Conservation (phyloP, 164 flowering plant genomes). For the Vitis riparia region DNA sequence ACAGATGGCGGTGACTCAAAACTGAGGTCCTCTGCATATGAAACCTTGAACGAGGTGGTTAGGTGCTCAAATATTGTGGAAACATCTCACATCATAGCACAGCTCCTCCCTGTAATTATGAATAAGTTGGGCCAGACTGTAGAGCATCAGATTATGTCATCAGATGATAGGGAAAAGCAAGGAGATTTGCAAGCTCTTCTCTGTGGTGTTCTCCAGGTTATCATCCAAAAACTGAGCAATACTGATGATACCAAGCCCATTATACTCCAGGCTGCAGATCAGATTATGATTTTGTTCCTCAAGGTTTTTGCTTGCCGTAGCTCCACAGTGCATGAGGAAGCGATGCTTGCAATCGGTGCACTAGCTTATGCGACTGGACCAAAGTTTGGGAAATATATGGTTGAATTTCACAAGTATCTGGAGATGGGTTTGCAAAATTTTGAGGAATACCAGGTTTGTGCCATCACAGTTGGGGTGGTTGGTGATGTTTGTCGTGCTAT, state of each 20-base stretch:
- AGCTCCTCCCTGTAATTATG: conserved; percentile 71
- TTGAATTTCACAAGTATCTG: conserved; percentile 66
- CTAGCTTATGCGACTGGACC: conserved; percentile 80
- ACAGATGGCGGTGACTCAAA: conserved; percentile 61
- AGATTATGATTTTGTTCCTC: conserved; percentile 70
- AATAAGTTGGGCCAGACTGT: conserved; percentile 59
- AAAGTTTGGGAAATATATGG: conserved; percentile 73
- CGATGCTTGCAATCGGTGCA: conserved; percentile 90
- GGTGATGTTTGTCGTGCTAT: conserved; percentile 84
- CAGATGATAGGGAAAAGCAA: conserved; percentile 80
- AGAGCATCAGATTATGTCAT: conserved; percentile 57
- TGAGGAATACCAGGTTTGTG: conserved; percentile 87
- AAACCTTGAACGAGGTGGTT: conserved; percentile 77
- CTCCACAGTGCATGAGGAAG: conserved; percentile 89
- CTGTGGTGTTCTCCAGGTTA: conserved; percentile 77
- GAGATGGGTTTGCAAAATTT: conserved; percentile 85
- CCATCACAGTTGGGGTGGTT: conserved; percentile 81
- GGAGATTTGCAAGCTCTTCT: conserved; percentile 78
- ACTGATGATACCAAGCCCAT: conserved; percentile 53
- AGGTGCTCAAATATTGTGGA: conserved; percentile 62
- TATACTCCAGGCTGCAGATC: conserved; percentile 65
- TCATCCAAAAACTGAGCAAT: conserved; percentile 73
- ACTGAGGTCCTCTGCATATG: conserved; percentile 78
- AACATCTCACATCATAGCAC: conserved; percentile 49
- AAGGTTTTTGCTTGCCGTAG: conserved; percentile 76